These are phyloP conservation scores for Suhomyces emberorum DNA, from an alignment of 805 yeast genomes.

Conservation along the genomic window DNA sequence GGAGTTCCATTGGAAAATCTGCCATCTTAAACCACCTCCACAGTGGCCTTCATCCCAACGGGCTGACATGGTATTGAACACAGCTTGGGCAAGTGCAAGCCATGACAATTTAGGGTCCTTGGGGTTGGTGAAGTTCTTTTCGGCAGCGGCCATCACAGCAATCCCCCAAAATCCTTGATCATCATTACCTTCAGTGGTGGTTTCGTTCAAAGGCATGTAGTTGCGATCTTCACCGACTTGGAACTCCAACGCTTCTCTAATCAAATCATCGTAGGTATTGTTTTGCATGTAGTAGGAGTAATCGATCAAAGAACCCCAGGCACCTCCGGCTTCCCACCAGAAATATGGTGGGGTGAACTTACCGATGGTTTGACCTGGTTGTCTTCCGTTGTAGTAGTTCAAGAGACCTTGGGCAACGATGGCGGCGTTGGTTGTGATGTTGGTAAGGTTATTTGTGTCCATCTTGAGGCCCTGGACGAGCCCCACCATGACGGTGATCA, in stretches of 20 bases:
- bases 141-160: constrained; percentile 89
- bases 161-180: constrained; percentile 98
- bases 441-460: constrained; percentile 39
- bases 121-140: constrained; percentile 70
- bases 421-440: constrained; percentile 55
- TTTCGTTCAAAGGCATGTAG: constrained; percentile 84
- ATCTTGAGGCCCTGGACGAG: constrained; percentile 23
- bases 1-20: constrained; percentile 47
- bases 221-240: constrained; percentile 68
- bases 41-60: constrained; percentile 40
- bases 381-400: constrained; percentile 73
- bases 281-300: constrained; percentile 70
- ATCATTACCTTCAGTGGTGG: constrained; percentile 94
- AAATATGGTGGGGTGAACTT: constrained; percentile 88
- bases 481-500: constrained; percentile 9
- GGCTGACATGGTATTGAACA: constrained; percentile 43
- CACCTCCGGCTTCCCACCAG: constrained; percentile 99
- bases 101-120: constrained; percentile 31
- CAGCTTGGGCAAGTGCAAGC: constrained; percentile 42
- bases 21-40: constrained; percentile 47
- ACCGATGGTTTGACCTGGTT: constrained; percentile 76
- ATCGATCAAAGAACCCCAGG: constrained; percentile 84
- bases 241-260: constrained; percentile 60
- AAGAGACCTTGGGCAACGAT: constrained; percentile 67
- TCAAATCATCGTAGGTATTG: constrained; percentile 56